These are phyloP conservation scores for Eimeria tenella DNA, from an alignment of 169 alveolate genomes.

Conservation along the genomic window DNA sequence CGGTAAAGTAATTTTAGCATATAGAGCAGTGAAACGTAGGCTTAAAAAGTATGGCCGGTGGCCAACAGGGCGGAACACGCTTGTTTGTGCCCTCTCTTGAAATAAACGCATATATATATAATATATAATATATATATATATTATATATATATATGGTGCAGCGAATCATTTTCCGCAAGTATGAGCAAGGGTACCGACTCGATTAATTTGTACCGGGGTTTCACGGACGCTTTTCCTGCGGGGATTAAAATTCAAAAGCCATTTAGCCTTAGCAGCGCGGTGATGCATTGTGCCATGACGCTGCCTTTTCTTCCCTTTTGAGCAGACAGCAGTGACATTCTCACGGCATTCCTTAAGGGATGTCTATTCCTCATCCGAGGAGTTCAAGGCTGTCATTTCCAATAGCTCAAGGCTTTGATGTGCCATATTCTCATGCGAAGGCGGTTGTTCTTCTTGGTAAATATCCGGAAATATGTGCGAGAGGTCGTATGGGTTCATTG, in stretches of 20 bases:
- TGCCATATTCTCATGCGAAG: conserved; percentile 33
- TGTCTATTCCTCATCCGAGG: conserved; percentile 1
- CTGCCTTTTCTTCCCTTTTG: neutral
- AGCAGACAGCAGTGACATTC: neutral
- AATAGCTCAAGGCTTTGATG: conserved; percentile 54
- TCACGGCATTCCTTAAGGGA: neutral
- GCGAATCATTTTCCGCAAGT: no score
- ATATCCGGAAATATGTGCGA: conserved; percentile 72
- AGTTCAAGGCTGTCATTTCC: conserved; percentile 51
- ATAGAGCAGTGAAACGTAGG: no score
- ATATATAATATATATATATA: no score
- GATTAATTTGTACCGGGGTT: no score
- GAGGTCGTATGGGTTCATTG: conserved; percentile 46
- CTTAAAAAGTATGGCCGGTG: no score
- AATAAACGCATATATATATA: no score
- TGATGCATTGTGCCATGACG: neutral
- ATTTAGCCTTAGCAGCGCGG: conserved; percentile 5
- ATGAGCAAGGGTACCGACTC: no score
- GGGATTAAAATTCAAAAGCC: neutral
- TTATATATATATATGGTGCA: no score
- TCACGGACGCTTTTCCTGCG: no score
- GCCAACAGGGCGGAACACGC: no score
- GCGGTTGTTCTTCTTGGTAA: conserved; percentile 36
- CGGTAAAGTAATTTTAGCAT: no score
- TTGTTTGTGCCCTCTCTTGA: no score